phyloP scores from a whole-genome alignment of 169 alveolate genomes.

The Eimeria maxima region DNA sequence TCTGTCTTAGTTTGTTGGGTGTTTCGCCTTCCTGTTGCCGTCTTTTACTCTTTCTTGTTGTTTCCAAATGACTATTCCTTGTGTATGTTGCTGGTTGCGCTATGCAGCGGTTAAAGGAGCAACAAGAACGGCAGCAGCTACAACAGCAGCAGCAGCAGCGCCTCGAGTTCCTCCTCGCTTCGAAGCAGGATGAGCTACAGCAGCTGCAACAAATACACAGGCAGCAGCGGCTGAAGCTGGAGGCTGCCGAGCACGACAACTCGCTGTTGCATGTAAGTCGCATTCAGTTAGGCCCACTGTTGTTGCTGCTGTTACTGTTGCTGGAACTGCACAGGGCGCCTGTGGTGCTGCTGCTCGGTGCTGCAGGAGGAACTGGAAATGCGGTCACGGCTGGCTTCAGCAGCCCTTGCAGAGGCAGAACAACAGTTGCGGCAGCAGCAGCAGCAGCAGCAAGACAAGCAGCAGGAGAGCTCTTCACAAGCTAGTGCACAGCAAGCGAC shows the following conservation, averaged over 20 bases:
- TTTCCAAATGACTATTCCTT: neutral
- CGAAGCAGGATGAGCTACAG: conserved; percentile 71
- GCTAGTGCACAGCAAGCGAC: neutral
- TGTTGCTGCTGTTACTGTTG: conserved; percentile 11
- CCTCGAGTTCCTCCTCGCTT: conserved; percentile 57
- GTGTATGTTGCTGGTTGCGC: neutral
- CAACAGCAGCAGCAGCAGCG: conserved; percentile 66
- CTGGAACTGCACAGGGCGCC: neutral
- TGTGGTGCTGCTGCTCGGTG: neutral
- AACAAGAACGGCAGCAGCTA: conserved; percentile 20
- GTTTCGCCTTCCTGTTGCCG: neutral
- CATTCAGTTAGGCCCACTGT: neutral
- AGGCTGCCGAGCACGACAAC: conserved; percentile 69
- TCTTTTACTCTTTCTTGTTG: neutral
- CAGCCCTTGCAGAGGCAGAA: conserved; percentile 71
- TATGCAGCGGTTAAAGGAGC: conserved; percentile 47
- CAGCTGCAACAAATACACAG: conserved; percentile 68
- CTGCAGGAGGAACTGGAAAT: conserved; percentile 73
- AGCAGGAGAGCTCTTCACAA: neutral
- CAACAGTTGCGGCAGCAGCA: conserved; percentile 72
- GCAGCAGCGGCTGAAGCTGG: conserved; percentile 69
- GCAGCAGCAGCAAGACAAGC: conserved; percentile 29
- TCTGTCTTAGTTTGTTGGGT: neutral
- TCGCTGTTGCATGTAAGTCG: conserved; percentile 38
- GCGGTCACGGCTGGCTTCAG: conserved; percentile 71